Percentiles rank a stretch among this genome's conserved stretches.
Evolutionary conservation across 2,329 filamentous ascomycete species (phyloP).

Genomic region (Aspergillus proliferans): DNA sequence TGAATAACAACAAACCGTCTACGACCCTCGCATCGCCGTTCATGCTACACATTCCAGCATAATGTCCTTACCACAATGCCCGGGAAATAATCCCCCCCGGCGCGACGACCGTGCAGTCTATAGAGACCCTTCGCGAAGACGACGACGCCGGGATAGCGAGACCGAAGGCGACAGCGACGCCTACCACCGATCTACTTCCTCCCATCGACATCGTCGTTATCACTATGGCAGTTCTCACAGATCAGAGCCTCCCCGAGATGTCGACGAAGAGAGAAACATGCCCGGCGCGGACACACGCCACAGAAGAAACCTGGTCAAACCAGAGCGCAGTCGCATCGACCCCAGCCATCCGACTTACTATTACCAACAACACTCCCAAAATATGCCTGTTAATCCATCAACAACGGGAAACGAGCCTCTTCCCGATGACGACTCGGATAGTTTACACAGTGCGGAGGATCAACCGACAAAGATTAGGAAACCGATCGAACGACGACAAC

Average conservation of each 20-base stretch:
- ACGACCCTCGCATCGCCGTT: background rate
- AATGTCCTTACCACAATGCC: conserved; percentile 54
- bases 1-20: background rate
- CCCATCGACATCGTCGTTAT: conserved; percentile 36
- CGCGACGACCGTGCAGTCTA: conserved; percentile 60
- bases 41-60: conserved; percentile 8
- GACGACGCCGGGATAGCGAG: conserved; percentile 67
- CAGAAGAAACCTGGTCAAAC: conserved; percentile 83
- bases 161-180: conserved; percentile 45
- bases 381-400: conserved; percentile 85
- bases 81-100: conserved; percentile 55
- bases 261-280: conserved; percentile 51
- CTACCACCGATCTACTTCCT: conserved; percentile 27
- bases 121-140: conserved; percentile 62
- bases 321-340: conserved; percentile 80
- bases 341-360: conserved; percentile 89
- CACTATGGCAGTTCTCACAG: conserved; percentile 43
- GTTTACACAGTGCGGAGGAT: conserved; percentile 57
- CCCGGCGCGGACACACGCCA: conserved; percentile 50
- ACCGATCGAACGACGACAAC: conserved; percentile 23
- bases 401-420: conserved; percentile 89
- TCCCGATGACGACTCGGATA: conserved; percentile 49
- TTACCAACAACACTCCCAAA: conserved; percentile 88
- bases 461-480: conserved; percentile 8
- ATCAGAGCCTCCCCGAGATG: conserved; percentile 16